phyloP scores from a whole-genome alignment of 1,284 basidiomycete genomes.

The Ceratobasidium papillatum region DNA sequence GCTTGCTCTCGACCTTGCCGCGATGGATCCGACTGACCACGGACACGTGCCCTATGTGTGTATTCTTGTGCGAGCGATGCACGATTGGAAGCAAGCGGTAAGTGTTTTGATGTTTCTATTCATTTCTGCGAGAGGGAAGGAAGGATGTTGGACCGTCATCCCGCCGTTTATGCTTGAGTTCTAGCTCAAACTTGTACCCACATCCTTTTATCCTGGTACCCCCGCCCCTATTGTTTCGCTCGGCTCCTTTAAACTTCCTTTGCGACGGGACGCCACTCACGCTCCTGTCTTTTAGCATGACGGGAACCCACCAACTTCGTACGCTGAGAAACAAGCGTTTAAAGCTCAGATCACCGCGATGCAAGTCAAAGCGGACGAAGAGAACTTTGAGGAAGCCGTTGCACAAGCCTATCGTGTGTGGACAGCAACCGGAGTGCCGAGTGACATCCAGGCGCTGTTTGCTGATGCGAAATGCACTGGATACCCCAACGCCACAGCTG shows the following conservation, averaged over 20 bases:
- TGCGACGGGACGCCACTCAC: conserved; percentile 7
- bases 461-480: conserved; percentile 58
- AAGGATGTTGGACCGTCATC: conserved; percentile 6
- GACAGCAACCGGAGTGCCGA: conserved; percentile 66
- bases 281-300: conserved; percentile 60
- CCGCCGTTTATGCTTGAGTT: neutral
- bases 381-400: conserved; percentile 95
- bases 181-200: conserved; percentile 1
- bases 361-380: conserved; percentile 83
- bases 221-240: conserved; percentile 11
- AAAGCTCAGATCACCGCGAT: conserved; percentile 68
- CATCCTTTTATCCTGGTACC: conserved; percentile 30
- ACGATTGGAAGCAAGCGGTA: conserved; percentile 80
- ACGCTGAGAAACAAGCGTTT: conserved; percentile 80
- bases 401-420: conserved; percentile 81
- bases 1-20: conserved; percentile 71
- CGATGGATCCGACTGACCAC: conserved; percentile 86
- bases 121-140: neutral
- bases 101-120: conserved; percentile 47
- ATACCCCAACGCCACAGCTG: conserved; percentile 54
- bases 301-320: conserved; percentile 68
- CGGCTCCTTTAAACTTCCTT: neutral
- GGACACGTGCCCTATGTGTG: conserved; percentile 87
- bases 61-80: conserved; percentile 82
- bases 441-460: conserved; percentile 72